Base-by-base conservation (phyloP, 805 yeast species). In the Monosporozyma siamensis region DNA sequence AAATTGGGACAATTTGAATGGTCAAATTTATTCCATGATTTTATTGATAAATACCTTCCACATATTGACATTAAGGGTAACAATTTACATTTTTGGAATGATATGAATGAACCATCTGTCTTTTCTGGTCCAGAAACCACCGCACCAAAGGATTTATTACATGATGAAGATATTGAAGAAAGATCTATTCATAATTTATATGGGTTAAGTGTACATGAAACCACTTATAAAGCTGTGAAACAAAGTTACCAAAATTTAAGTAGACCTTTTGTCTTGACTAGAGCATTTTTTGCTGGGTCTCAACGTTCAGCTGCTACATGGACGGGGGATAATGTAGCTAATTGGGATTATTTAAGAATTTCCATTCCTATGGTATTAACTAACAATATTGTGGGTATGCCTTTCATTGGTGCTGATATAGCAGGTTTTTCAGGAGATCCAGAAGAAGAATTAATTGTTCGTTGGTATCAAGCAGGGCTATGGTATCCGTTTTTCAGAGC, bases 341-440 rank as follows among this genome's bases (percentile, higher is more conserved):
- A 74, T 50, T 92, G 98, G 98, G 92, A 82, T 48, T 83, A 87
- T 54, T 69, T 92, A 47, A 70, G 73, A 51, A 71, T 76, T 4
- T 85, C 96, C 0, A 72, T 87, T 36, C 96, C 97, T 6, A 89
- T 88, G 95, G 62, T 86, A 12, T 68, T 92, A 45, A 84, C 94
- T 3, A 73, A 80, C 49, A 87, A 88, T 38, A 67, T 85, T 23
- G 85, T 77, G 1, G 95, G 95, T 7, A 80, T 78, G 78, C 95
- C 96, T 24, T 90, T 89, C 65, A 74, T 83, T 6, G 99, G 99
- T 7, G 90, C 96, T 7, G 99, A 92, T 66, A 90, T 92, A 37
- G 97, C 96, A 26, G 98, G 99, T 0, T 92, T 92, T 58, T 89
- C 88, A 56, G 95, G 95, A 3, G 74, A 92, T 58, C 97, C 98